Evolutionary conservation across 2,329 filamentous ascomycete species (phyloP), one percentile per base, ranked within the genome.

Genomic region (Cercospora sp.): DNA sequence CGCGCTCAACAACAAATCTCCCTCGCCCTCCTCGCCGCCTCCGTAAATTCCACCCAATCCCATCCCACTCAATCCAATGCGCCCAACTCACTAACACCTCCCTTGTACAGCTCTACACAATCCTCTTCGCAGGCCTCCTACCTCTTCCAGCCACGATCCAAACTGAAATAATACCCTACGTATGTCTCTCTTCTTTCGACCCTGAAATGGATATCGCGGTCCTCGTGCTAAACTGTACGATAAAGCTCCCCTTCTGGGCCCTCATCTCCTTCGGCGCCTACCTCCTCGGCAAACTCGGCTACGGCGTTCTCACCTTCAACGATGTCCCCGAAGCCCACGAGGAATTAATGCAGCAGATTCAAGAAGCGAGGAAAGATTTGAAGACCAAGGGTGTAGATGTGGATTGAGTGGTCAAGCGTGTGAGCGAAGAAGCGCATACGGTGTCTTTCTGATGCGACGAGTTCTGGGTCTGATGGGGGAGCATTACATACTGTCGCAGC

Each of bases 221-320:
- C n/a, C n/a, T n/a, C n/a, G n/a, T n/a, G n/a, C n/a, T n/a, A n/a
- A n/a, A n/a, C n/a, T n/a, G n/a, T n/a, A n/a, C n/a, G n/a, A n/a
- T n/a, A n/a, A 74, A 97, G 94, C 87, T 98, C 59, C 95, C 95
- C 66, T 92, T 97, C 84, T 99, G 94, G 91, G 89, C 88, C 58
- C 85, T 98, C 75, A 91, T 99, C 73, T 89, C 91, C 23, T 94
- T 98, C 78, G 95, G 94, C 81, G 91, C 94, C 70, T 94, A 93
- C 82, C 90, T 99, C 20, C 90, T 99, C 72, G 93, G 91, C 83
- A 92, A 93, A 75, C 90, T 99, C 70, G 95, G 95, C 76, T 91
- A 89, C 84, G 95, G 95, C 72, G 92, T 99, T 75, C 86, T 97
- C 79, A 97, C 93, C 66, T 99, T 99, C 87, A 95, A 97, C 84